Evolutionary conservation across 148 eudicot genomes (phyloP), one percentile per base, ranked within the genome.

Genomic region (Dysphania ambrosioides): DNA sequence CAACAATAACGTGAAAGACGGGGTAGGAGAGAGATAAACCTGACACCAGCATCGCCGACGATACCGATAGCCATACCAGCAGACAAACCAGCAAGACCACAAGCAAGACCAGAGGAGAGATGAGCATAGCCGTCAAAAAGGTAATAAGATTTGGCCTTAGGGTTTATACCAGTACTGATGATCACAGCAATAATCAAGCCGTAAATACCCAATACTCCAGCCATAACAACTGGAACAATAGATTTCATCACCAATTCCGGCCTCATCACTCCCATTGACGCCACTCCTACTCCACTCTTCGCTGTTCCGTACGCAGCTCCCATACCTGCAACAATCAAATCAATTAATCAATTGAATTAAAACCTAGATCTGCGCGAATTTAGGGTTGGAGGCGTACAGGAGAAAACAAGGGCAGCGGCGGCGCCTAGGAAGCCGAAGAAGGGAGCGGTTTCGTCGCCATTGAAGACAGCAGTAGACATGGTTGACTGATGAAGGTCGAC

Each of bases 11-110:
- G n/a, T n/a, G n/a, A n/a, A n/a, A n/a, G n/a, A n/a, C n/a, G n/a
- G n/a, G n/a, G n/a, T n/a, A 51, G 26, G 60, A 51, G 76, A 68
- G 31, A 77, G n/a, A n/a, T 0, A 70, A 61, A 89, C 93, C 93
- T 87, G 68, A 89, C 93, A 84, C 93, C 93, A 31, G 91, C 93
- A 83, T 89, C 93, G 11, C 93, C 93, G 30, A 89, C 93, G 49
- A 89, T 87, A 23, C 93, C 93, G 16, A 89, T 89, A 21, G 93
- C 93, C 93, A 89, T 89, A 81, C 93, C 93, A 72, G 93, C 93
- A 34, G 91, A 80, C 42, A 89, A 82, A 36, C 93, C 93, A 70
- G 93, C 90, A 56, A 89, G 91, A 69, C 93, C 93, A 83, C 93
- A 89, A 78, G 93, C 89, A 13, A 89, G 86, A 59, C 93, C 93